Evolutionary conservation across 306 rosid species (phyloP).

Genomic region (Malus fusca): DNA sequence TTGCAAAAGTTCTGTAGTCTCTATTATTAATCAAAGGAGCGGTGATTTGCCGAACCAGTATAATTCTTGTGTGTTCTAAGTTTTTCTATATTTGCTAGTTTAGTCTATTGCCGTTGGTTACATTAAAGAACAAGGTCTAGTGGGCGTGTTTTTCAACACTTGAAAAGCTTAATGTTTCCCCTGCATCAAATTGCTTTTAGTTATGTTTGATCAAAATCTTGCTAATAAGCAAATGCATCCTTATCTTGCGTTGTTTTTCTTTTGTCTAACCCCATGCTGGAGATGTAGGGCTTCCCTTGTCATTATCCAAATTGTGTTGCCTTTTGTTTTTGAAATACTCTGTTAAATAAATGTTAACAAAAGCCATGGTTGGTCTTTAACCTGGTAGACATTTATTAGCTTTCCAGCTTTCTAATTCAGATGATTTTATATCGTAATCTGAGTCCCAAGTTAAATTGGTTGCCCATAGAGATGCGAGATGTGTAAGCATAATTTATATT

Average conservation of each 20-base stretch:
- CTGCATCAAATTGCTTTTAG: background rate
- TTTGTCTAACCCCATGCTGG: too few relatives aligned
- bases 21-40: too few relatives aligned
- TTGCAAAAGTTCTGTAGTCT: too few relatives aligned
- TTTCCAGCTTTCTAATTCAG: background rate
- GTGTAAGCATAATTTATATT: too few relatives aligned
- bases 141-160: too few relatives aligned
- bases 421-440: background rate
- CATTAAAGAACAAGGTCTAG: too few relatives aligned
- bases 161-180: background rate
- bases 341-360: background rate
- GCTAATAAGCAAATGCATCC: too few relatives aligned
- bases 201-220: background rate
- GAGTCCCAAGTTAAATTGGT: background rate
- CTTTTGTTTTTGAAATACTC: background rate
- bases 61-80: too few relatives aligned
- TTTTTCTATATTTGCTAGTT: too few relatives aligned
- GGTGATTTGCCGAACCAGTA: too few relatives aligned
- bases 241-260: background rate
- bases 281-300: background rate
- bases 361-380: background rate
- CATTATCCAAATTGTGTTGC: background rate
- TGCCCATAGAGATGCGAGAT: background rate
- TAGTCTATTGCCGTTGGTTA: too few relatives aligned
- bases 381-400: background rate